phyloP scores from a whole-genome alignment of 2,329 filamentous ascomycete species.

The Pseudogymnoascus sp. region DNA sequence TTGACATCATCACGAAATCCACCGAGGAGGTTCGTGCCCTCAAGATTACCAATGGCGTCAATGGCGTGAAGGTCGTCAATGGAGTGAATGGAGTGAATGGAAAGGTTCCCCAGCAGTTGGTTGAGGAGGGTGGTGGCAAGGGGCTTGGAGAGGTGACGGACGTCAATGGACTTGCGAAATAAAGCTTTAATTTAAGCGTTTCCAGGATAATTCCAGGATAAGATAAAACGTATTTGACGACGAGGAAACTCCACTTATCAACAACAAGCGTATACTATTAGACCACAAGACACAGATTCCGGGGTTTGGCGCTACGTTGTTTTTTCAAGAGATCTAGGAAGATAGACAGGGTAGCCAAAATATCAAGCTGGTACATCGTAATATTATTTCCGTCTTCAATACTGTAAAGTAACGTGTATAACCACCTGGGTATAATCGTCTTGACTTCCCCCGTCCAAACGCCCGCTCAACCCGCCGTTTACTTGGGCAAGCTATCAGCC shows the following conservation, averaged over 20 bases:
- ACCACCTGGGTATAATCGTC: constrained; percentile 6
- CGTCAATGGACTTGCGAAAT: not conserved
- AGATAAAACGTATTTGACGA: not conserved
- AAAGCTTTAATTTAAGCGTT: not conserved
- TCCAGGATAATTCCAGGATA: constrained; percentile 1
- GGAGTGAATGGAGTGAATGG: not conserved
- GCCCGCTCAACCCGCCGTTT: not conserved
- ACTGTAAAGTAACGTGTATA: constrained; percentile 2
- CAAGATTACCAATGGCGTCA: constrained; percentile 4
- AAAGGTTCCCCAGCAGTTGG: constrained; percentile 1
- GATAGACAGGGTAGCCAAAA: not conserved
- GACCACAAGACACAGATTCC: not conserved
- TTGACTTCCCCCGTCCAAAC: constrained; percentile 5
- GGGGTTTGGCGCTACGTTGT: not conserved
- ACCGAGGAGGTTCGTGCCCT: constrained; percentile 24
- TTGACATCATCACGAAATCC: constrained; percentile 57
- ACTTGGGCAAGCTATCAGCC: not conserved
- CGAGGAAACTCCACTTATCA: not conserved
- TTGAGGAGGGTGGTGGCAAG: not conserved
- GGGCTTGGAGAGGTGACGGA: not conserved
- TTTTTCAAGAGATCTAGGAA: not conserved
- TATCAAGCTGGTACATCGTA: constrained; percentile 5
- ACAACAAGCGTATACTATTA: not conserved
- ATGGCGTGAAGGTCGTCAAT: constrained; percentile 11
- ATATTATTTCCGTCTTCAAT: constrained; percentile 5